A percentile compares a stretch with the other conserved stretches of the same genome.
Conservation (phyloP, 139 green algal genomes). For the Chlamydomonas asymmetrica region DNA sequence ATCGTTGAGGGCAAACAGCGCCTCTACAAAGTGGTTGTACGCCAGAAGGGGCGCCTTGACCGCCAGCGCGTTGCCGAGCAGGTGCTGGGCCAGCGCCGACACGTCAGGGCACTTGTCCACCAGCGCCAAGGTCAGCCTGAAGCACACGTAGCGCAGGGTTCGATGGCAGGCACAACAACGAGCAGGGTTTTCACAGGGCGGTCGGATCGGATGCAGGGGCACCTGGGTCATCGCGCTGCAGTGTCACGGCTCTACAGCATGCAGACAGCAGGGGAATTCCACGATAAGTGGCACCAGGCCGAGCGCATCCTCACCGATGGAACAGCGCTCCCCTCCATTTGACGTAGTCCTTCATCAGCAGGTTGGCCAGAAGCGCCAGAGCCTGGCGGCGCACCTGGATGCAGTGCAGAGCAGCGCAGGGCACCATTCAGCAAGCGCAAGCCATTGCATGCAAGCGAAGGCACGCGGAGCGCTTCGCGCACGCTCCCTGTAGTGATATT, state of each 20-base stretch:
- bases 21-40: conserved; percentile 94
- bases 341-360: conserved; percentile 88
- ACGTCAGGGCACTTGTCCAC: conserved; percentile 70
- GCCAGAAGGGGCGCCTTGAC: conserved; percentile 79
- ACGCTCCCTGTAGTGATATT: neutral
- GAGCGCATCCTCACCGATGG: conserved; percentile 41
- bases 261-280: neutral
- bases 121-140: conserved; percentile 74
- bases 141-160: too few species aligned
- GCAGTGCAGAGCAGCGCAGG: too few species aligned
- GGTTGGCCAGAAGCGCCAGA: conserved; percentile 75
- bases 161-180: too few species aligned
- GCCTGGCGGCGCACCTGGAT: conserved; percentile 72
- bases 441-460: neutral
- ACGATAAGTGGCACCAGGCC: neutral
- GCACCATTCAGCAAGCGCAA: neutral
- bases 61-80: conserved; percentile 56
- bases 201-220: too few species aligned
- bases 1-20: conserved; percentile 85
- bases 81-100: conserved; percentile 54
- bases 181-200: too few species aligned
- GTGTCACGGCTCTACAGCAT: neutral
- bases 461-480: neutral
- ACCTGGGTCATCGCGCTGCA: too few species aligned
- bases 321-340: conserved; percentile 90